Evolutionary conservation across 257 asterid species (phyloP), one percentile per base, ranked within the genome.

Genomic region (Penstemon eatonii): DNA sequence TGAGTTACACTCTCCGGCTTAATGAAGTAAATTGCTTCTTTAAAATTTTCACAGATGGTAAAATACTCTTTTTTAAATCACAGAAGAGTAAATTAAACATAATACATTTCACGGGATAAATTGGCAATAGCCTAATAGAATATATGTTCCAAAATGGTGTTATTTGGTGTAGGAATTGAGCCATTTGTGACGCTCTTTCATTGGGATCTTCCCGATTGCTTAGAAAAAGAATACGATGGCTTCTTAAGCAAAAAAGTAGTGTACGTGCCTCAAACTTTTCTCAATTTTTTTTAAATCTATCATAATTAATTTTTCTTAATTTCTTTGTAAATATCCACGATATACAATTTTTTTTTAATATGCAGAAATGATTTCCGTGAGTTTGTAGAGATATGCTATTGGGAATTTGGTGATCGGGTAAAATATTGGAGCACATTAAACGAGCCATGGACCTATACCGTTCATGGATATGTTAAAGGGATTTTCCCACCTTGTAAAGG

Each of bases 141-240:
- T 5, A 39, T 54, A 7, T 12, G 12, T 12, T 15, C 3, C 5
- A 12, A 4, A 18, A 25, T 37, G 39, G 38, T 7, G n/a, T 12
- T 0, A 57, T 37, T 49, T 60, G 18, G 5, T 58, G 65, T 59
- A 76, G 81, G 75, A 25, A 61, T 71, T 33, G 68, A 61, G 52
- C 77, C 81, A 5, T 76, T 46, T 18, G 81, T 67, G n/a, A 62
- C 77, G 37, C 65, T 76, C 6, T 76, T 71, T 47, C 81, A 76
- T 15, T 76, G 81, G 81, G 81, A 76, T 67, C 79, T 80, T 42
- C 87, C 90, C 37, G 82, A 84, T 53, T 56, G 76, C 18, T 44
- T 84, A 9, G 76, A 76, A 18, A 54, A 72, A 49, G 77, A 76
- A 49, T 76, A 76, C 3, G 74, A 42, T n/a, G 81, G 81, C 18